phyloP scores from a whole-genome alignment of 2,329 filamentous ascomycete species.

The Botrytis elliptica region DNA sequence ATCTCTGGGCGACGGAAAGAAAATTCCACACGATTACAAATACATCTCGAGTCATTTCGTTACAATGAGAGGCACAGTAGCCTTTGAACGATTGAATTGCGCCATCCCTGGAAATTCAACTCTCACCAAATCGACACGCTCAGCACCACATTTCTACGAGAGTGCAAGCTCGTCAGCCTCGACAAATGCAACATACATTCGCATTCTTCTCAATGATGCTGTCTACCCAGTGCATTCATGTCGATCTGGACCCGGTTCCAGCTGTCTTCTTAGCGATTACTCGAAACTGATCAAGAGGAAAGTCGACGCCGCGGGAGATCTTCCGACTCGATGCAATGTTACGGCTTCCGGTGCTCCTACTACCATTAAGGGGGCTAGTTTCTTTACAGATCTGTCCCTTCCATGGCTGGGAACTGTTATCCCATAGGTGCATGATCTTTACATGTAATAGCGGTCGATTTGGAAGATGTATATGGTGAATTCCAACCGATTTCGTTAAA shows the following conservation, averaged over 20 bases:
- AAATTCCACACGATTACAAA: constrained; percentile 48
- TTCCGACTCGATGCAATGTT: constrained; percentile 8
- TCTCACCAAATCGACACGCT: background rate
- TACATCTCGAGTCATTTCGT: constrained; percentile 57
- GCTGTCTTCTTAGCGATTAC: constrained; percentile 11
- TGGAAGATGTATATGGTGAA: background rate
- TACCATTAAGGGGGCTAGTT: constrained; percentile 11
- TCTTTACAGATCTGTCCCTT: constrained; percentile 6
- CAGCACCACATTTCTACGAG: background rate
- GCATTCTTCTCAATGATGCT: constrained; percentile 10
- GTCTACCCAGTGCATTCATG: constrained; percentile 6
- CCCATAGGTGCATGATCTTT: background rate
- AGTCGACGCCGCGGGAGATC: background rate
- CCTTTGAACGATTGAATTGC: constrained; percentile 46
- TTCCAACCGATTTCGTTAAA: background rate
- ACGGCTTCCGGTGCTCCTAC: background rate
- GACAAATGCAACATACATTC: background rate
- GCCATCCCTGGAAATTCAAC: background rate
- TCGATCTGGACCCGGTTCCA: background rate
- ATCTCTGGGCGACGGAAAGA: constrained; percentile 39
- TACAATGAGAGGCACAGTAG: constrained; percentile 64
- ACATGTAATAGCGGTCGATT: too few relatives aligned
- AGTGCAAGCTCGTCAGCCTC: background rate
- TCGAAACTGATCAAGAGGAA: background rate
- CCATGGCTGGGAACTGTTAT: background rate